These are phyloP conservation scores for Pogostemon cablin DNA, from an alignment of 257 asterid genomes.

Conservation along the genomic window DNA sequence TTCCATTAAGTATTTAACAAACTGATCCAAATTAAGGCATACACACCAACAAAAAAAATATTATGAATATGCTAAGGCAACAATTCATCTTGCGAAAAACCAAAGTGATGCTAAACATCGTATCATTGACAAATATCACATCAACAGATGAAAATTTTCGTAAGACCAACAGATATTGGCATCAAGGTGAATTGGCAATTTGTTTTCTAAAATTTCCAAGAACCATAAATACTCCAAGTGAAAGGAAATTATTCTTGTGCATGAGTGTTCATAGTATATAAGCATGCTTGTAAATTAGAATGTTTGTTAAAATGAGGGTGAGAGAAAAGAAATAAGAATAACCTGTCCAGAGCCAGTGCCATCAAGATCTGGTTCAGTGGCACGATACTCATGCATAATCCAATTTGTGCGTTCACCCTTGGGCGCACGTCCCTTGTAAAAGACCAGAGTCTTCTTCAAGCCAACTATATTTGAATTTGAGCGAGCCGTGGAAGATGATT, in stretches of 20 bases:
- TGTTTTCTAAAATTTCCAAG: not conserved
- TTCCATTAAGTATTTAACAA: not conserved
- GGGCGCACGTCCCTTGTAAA: slow-evolving; percentile 86
- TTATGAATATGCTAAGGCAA: not conserved
- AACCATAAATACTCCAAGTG: not conserved
- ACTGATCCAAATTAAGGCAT: not conserved
- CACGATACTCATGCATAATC: slow-evolving; percentile 91
- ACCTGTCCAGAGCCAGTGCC: slow-evolving; percentile 85
- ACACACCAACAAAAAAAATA: not conserved
- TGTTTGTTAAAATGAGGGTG: not conserved
- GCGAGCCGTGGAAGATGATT: slow-evolving; percentile 44
- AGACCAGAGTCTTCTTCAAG: slow-evolving; percentile 83
- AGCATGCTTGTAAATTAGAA: not conserved
- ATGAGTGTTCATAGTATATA: not conserved
- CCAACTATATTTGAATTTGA: slow-evolving; percentile 56
- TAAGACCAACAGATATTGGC: slow-evolving; percentile 1
- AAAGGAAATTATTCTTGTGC: not conserved
- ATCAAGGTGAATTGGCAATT: not conserved
- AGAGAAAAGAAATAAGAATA: slow-evolving; percentile 17
- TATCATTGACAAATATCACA: not conserved
- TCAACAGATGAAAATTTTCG: not conserved
- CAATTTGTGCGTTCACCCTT: slow-evolving; percentile 80
- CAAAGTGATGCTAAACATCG: not conserved
- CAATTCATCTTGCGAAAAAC: not conserved
- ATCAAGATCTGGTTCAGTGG: slow-evolving; percentile 81